Conservation (phyloP, 2,329 filamentous ascomycete species). For the Xylariaceae sp. region DNA sequence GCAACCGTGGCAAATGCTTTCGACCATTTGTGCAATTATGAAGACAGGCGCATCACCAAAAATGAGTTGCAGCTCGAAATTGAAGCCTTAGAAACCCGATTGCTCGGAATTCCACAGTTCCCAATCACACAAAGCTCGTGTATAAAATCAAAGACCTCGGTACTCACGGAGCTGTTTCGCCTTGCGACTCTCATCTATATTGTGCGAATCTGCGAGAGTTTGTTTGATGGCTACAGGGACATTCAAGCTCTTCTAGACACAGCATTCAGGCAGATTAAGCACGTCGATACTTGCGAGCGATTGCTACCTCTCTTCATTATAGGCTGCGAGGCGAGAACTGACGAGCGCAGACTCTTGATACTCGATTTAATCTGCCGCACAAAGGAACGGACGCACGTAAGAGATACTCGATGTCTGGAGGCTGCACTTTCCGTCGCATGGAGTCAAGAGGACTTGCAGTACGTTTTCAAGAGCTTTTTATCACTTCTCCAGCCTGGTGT, state of each 20-base stretch:
- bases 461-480: no score
- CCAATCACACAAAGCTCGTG: not conserved
- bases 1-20: slow-evolving; percentile 6
- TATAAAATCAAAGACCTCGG: not conserved
- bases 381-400: not conserved
- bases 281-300: slow-evolving; percentile 24
- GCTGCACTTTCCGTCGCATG: slow-evolving; percentile 9
- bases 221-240: slow-evolving; percentile 7
- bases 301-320: slow-evolving; percentile 36
- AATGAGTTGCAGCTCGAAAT: slow-evolving; percentile 2
- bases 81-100: not conserved
- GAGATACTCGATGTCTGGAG: slow-evolving; percentile 7
- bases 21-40: slow-evolving; percentile 2
- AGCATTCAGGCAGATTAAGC: slow-evolving; percentile 10
- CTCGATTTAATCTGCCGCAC: slow-evolving; percentile 31
- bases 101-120: not conserved
- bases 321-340: slow-evolving; percentile 33
- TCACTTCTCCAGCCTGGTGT: no score
- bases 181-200: slow-evolving; percentile 11
- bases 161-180: slow-evolving; percentile 12
- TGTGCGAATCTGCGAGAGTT: slow-evolving; percentile 5
- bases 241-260: slow-evolving; percentile 1
- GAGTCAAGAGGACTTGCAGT: slow-evolving; percentile 16
- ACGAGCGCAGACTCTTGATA: slow-evolving; percentile 29
- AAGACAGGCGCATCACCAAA: not conserved